Percentiles rank a stretch among this genome's conserved stretches.
Evolutionary conservation across 2,329 filamentous ascomycete species (phyloP).

Genomic region (Stagonosporopsis tanaceti): DNA sequence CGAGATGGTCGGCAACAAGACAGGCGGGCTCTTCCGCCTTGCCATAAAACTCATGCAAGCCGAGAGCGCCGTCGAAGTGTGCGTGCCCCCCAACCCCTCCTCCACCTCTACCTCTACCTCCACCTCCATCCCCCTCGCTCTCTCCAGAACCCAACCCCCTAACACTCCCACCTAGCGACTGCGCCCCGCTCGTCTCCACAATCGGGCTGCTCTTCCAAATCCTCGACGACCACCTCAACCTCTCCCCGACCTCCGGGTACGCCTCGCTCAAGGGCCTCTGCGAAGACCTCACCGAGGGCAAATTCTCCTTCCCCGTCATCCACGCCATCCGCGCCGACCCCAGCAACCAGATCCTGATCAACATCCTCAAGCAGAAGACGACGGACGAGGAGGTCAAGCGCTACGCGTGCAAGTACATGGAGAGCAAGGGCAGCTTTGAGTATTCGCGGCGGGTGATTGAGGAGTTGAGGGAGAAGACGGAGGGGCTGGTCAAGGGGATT

Average conservation of each 20-base stretch:
- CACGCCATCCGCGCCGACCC: slow-evolving; percentile 85
- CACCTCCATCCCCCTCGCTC: not conserved
- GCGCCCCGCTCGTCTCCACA: slow-evolving; percentile 83
- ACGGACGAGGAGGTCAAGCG: slow-evolving; percentile 85
- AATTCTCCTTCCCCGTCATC: slow-evolving; percentile 96
- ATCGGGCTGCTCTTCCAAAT: slow-evolving; percentile 90
- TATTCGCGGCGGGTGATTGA: slow-evolving; percentile 73
- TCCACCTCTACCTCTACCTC: no score
- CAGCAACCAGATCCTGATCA: slow-evolving; percentile 80
- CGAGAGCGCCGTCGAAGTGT: slow-evolving; percentile 63
- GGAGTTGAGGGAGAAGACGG: slow-evolving; percentile 54
- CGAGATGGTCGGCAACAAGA: slow-evolving; percentile 95
- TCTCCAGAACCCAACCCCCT: no score
- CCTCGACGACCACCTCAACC: slow-evolving; percentile 92
- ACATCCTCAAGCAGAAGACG: slow-evolving; percentile 91
- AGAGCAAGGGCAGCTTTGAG: slow-evolving; percentile 85
- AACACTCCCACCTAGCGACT: slow-evolving; percentile 62
- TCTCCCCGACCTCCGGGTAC: slow-evolving; percentile 67
- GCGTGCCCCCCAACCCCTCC: slow-evolving; percentile 19
- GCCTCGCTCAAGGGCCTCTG: slow-evolving; percentile 90
- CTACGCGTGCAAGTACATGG: slow-evolving; percentile 92
- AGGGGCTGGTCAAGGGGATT: slow-evolving; percentile 53
- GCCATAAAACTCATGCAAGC: slow-evolving; percentile 90
- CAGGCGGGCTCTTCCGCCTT: slow-evolving; percentile 83
- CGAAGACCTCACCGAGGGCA: slow-evolving; percentile 95